A percentile compares a stretch with the other conserved stretches of the same genome.
These are phyloP conservation scores for Epichloe sp. DNA, from an alignment of 2,329 filamentous ascomycete genomes.

Conservation along the genomic window DNA sequence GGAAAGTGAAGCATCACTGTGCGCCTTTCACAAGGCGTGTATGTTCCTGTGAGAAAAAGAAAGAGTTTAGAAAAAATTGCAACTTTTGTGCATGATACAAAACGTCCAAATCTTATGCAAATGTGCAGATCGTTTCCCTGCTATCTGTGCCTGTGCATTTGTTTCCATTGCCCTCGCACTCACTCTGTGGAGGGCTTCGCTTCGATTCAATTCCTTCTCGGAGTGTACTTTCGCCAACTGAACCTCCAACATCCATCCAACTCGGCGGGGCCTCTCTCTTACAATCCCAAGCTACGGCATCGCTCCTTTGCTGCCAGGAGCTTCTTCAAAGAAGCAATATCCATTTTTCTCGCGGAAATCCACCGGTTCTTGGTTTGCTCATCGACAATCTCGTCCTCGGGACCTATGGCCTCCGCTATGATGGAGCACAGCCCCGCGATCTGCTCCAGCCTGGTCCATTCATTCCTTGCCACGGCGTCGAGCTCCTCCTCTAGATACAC, in stretches of 20 bases:
- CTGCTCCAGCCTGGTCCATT: constrained; percentile 15
- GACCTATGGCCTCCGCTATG: constrained; percentile 14
- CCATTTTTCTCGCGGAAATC: constrained; percentile 13
- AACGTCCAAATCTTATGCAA: no score
- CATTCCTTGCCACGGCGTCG: constrained; percentile 9
- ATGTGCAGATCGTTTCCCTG: no score
- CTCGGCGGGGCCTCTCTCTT: not conserved
- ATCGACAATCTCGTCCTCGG: constrained; percentile 9
- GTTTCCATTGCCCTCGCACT: no score
- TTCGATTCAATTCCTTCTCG: no score
- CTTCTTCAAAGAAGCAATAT: constrained; percentile 14
- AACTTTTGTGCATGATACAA: no score
- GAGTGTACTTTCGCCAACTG: no score
- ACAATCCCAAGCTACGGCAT: not conserved
- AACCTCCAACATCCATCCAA: not conserved
- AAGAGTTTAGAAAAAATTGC: no score
- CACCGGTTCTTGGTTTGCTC: constrained; percentile 10
- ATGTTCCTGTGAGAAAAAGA: no score
- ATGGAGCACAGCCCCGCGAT: constrained; percentile 15
- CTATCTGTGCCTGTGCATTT: no score
- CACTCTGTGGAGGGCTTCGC: no score
- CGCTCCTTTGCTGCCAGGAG: constrained; percentile 5
- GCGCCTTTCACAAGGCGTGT: no score
- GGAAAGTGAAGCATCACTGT: no score
- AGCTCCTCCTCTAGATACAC: constrained; percentile 18